Evolutionary conservation across 2,329 filamentous ascomycete genomes (phyloP), one percentile per base, ranked within the genome.

Genomic region (Colletotrichum kahawae): DNA sequence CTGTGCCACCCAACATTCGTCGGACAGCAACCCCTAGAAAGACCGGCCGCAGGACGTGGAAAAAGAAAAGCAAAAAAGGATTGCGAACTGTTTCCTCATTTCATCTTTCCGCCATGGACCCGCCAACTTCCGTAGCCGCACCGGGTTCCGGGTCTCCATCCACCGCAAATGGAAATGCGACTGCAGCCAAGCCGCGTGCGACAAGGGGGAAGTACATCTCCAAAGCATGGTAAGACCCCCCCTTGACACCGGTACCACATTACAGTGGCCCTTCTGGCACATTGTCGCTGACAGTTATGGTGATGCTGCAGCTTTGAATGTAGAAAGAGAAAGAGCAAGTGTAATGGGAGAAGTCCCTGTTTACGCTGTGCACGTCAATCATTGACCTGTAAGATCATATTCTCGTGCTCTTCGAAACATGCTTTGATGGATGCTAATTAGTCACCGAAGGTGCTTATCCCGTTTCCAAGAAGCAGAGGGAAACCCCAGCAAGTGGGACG

Each of bases 321-420:
- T 33, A 51, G 72, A 24, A 75, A 72, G 56, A 54, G 72, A n/a
- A 75, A 75, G 43, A 75, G 72, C 72, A 75, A 72, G 24, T 75
- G 72, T 4, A 75, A 72, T 72, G 72, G 72, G 14, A 71, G 70
- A 51, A 75, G 27, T 21, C 72, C 72, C 5, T 75, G 72, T 36
- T 9, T 75, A 13, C 72, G 68, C 8, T 75, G 72, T 59, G 68
- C 72, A 36, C 72, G 72, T 43, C 72, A 75, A 31, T 59, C 72
- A 7, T 67, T 72, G 43, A 67, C 62, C 21, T 75, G 72, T 75
- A 29, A 48, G 69, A 59, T 14, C 33, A 4, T 16, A 12, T n/a
- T 10, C 9, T 31, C 3, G 10, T 7, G 5, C n/a, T 48, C 5
- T 48, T 21, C 56, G n/a, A 34, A 4, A 21, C 13, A 10, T 12